Evolutionary conservation across 2,329 filamentous ascomycete species (phyloP).

Genomic region (Aspergillus persii): DNA sequence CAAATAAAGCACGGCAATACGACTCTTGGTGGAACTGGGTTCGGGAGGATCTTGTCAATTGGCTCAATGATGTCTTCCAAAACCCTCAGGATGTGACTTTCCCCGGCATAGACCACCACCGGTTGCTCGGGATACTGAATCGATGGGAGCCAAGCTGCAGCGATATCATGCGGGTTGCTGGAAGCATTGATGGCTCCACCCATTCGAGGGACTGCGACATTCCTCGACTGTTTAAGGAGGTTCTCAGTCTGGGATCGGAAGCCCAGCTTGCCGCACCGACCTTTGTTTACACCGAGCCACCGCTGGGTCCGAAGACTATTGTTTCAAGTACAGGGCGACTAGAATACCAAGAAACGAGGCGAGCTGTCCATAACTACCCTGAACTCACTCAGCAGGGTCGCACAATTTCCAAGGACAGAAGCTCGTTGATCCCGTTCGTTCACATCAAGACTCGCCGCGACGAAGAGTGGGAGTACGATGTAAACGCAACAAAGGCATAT

Average conservation of each 20-base stretch:
- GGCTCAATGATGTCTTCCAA: constrained; percentile 4
- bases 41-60: constrained; percentile 22
- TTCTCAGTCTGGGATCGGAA: constrained; percentile 4
- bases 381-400: constrained; percentile 4
- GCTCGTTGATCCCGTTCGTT: constrained; percentile 10
- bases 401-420: not conserved
- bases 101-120: constrained; percentile 1
- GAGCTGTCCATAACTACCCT: constrained; percentile 4
- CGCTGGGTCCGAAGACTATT: constrained; percentile 10
- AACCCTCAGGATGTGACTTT: not conserved
- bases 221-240: constrained; percentile 1
- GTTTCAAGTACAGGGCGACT: constrained; percentile 6
- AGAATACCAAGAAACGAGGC: constrained; percentile 10
- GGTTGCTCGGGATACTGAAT: constrained; percentile 12
- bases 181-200: not conserved
- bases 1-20: constrained; percentile 27
- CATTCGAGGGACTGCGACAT: not conserved
- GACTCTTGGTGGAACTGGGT: constrained; percentile 41
- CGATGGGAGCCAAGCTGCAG: constrained; percentile 17
- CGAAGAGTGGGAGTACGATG: constrained; percentile 19
- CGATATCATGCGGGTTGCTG: constrained; percentile 8
- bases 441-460: constrained; percentile 17
- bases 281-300: constrained; percentile 8
- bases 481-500: constrained; percentile 14
- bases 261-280: constrained; percentile 8